These are phyloP conservation scores for Bauhinia variegata DNA, from an alignment of 306 rosid genomes.

Conservation along the genomic window DNA sequence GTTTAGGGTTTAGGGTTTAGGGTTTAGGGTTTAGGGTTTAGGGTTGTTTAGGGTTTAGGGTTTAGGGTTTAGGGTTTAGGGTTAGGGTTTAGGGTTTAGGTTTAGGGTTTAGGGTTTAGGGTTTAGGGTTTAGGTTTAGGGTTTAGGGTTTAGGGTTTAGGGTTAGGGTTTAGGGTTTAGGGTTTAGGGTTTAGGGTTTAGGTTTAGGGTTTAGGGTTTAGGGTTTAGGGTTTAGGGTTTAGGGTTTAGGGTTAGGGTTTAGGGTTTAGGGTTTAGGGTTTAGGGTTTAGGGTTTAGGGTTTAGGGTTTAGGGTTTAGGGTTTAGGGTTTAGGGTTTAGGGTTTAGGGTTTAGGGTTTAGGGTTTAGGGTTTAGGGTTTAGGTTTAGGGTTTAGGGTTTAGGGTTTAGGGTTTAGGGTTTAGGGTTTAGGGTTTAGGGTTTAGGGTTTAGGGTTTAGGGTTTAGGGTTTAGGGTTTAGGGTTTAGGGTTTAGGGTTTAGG, in stretches of 20 bases:
- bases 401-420: constrained; percentile 24
- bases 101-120: too few species aligned
- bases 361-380: constrained; percentile 25
- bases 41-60: constrained; percentile 7
- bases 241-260: constrained; percentile 17
- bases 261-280: neutral
- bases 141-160: constrained; percentile 31
- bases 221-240: constrained; percentile 22
- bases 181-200: constrained; percentile 17
- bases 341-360: neutral
- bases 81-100: constrained; percentile 5
- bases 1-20: constrained; percentile 31
- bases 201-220: constrained; percentile 30
- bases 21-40: constrained; percentile 11
- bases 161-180: constrained; percentile 25
- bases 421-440: too few species aligned
- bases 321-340: constrained; percentile 17
- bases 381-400: constrained; percentile 21
- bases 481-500: too few species aligned
- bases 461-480: too few species aligned
- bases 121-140: constrained; percentile 19
- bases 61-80: constrained; percentile 10
- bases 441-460: too few species aligned
- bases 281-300: constrained; percentile 5
- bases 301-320: constrained; percentile 9